Percentiles rank a stretch among this genome's conserved stretches.
phyloP scores from a whole-genome alignment of 768 basidiomycete species.

The Dictyophora rubrovolvata region DNA sequence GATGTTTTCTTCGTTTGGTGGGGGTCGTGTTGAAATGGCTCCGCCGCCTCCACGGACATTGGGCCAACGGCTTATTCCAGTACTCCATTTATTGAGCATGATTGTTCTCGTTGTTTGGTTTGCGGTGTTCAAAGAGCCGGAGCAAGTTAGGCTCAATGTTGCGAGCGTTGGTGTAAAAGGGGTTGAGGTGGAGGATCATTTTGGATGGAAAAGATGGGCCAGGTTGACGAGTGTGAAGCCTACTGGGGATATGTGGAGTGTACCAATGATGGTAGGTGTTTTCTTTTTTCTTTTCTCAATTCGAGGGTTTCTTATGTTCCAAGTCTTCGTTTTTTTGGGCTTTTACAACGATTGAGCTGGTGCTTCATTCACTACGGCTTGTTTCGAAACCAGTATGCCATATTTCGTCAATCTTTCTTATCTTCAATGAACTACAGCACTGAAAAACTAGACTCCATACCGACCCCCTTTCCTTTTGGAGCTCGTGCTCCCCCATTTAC shows the following conservation, averaged over 20 bases:
- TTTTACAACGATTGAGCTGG: conserved; percentile 62
- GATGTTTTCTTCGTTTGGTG: conserved; percentile 22
- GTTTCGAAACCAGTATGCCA: conserved; percentile 55
- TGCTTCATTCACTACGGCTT: conserved; percentile 62
- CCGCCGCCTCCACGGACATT: conserved; percentile 27
- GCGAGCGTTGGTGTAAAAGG: neutral
- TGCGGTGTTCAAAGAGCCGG: conserved; percentile 55
- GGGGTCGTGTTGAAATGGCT: conserved; percentile 29
- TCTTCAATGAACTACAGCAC: conserved; percentile 23
- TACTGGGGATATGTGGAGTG: conserved; percentile 26
- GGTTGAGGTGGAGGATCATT: conserved; percentile 18
- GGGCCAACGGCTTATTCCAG: conserved; percentile 51
- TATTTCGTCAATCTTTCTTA: neutral
- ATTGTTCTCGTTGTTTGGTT: conserved; percentile 62
- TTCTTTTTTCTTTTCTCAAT: neutral
- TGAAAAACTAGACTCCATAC: conserved; percentile 29
- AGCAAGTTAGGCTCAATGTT: conserved; percentile 18
- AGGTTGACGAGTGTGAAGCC: conserved; percentile 35
- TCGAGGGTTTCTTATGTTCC: neutral
- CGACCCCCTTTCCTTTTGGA: conserved; percentile 51
- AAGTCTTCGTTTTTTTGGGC: conserved; percentile 74
- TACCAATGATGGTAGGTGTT: conserved; percentile 48
- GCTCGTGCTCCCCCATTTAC: conserved; percentile 54
- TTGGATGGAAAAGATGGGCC: conserved; percentile 54
- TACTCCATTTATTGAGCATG: conserved; percentile 54